Evolutionary conservation across 139 green algal species (phyloP), one percentile per base, ranked within the genome.

Genomic region (Chlamydomonas asymmetrica): DNA sequence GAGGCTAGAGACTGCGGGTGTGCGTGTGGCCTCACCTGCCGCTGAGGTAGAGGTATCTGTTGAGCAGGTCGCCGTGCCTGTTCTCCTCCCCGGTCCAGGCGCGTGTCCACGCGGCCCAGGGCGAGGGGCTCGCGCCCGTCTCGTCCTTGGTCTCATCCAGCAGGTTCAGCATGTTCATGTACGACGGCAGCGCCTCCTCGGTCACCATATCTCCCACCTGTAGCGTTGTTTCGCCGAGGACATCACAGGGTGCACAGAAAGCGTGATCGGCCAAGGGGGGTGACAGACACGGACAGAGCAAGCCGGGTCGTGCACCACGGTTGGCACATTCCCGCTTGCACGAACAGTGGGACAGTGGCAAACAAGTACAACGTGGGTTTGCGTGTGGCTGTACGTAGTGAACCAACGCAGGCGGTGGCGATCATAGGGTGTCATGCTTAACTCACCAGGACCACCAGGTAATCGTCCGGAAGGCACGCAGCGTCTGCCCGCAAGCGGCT

Each of bases 161-260:
- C 23, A 92, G 97, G 88, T 99, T 99, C 48, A 99, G 90, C 96
- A 99, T 99, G 84, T 92, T 95, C 96, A 99, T 98, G 89, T 99
- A 99, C 5, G 94, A 98, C 27, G 96, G 96, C 57, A 99, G 88
- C 25, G 96, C 96, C 88, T 99, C 96, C 89, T 99, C 96, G 0
- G 95, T 99, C 60, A 98, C 92, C 90, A 95, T 97, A 81, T 98
- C 94, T 3, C 90, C 89, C 66, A 87, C n/a, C n/a, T n/a, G n/a
- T n/a, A n/a, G n/a, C n/a, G n/a, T n/a, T n/a, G n/a, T n/a, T n/a
- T n/a, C n/a, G n/a, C n/a, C n/a, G n/a, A n/a, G n/a, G n/a, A n/a
- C n/a, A n/a, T n/a, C n/a, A n/a, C n/a, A n/a, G n/a, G n/a, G n/a
- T n/a, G n/a, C n/a, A n/a, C n/a, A n/a, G 25, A 9, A 32, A 5